Conservation (phyloP, 495 filamentous ascomycete species). For the Poronia punctata region DNA sequence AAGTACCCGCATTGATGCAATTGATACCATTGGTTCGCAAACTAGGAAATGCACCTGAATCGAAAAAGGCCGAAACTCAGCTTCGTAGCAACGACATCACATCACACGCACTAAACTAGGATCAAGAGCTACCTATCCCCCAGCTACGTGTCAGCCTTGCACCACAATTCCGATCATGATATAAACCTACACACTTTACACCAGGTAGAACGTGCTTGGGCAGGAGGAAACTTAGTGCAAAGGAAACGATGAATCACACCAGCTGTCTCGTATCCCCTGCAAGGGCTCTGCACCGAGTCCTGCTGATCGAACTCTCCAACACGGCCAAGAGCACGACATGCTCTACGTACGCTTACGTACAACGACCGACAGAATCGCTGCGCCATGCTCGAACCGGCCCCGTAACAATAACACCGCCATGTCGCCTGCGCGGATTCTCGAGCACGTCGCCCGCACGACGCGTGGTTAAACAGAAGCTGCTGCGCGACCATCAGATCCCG, state of each 20-base stretch:
- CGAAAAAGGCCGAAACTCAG: too few species aligned
- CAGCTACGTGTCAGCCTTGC: too few species aligned
- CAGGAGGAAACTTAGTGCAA: background rate
- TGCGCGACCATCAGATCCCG: slow-evolving; percentile 50
- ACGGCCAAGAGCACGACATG: slow-evolving; percentile 2
- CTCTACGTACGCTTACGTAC: too few species aligned
- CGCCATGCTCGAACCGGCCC: slow-evolving; percentile 4
- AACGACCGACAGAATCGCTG: slow-evolving; percentile 11
- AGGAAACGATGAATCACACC: slow-evolving; percentile 12
- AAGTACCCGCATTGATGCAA: too few species aligned
- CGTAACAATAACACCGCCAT: background rate
- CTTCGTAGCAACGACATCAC: background rate
- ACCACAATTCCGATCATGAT: too few species aligned
- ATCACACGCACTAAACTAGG: too few species aligned
- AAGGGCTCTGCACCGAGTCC: slow-evolving; percentile 18
- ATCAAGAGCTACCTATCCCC: too few species aligned
- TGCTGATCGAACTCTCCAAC: slow-evolving; percentile 15
- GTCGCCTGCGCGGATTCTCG: slow-evolving; percentile 14
- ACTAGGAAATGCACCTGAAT: too few species aligned
- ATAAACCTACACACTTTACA: too few species aligned
- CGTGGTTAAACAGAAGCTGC: slow-evolving; percentile 5
- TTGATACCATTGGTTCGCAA: too few species aligned
- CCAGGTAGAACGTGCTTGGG: too few species aligned
- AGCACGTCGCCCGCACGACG: slow-evolving; percentile 8
- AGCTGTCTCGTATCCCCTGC: slow-evolving; percentile 18